Conservation (phyloP, 2,329 filamentous ascomycete species). For the Talaromyces sp. region DNA sequence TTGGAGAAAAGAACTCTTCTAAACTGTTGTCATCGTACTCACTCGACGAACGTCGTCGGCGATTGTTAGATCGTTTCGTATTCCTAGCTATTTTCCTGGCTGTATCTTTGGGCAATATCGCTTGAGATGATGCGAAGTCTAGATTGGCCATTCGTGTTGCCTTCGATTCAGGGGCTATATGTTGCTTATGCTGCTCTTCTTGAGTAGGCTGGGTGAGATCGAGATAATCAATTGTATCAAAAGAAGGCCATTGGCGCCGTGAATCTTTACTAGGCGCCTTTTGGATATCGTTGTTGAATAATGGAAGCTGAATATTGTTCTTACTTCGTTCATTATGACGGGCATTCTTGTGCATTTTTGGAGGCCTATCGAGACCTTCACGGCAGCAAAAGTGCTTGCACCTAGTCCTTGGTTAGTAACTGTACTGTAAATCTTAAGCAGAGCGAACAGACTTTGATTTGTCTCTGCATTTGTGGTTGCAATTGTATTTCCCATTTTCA, state of each 20-base stretch:
- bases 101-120: not conserved
- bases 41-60: slow-evolving; percentile 25
- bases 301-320: slow-evolving; percentile 27
- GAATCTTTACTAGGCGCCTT: slow-evolving; percentile 20
- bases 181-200: not conserved
- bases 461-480: slow-evolving; percentile 67
- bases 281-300: slow-evolving; percentile 28
- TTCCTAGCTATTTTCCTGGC: not conserved
- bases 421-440: not conserved
- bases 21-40: slow-evolving; percentile 33
- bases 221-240: slow-evolving; percentile 12
- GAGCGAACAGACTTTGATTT: slow-evolving; percentile 41
- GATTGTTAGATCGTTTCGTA: not conserved
- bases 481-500: slow-evolving; percentile 69
- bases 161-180: not conserved
- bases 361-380: slow-evolving; percentile 65
- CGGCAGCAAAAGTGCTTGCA: slow-evolving; percentile 73
- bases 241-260: not conserved
- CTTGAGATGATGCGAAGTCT: slow-evolving; percentile 9
- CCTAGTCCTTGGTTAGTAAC: slow-evolving; percentile 26
- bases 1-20: slow-evolving; percentile 36
- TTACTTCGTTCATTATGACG: slow-evolving; percentile 27
- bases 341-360: slow-evolving; percentile 36
- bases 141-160: slow-evolving; percentile 7
- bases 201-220: slow-evolving; percentile 12